A percentile compares a stretch with the other conserved stretches of the same genome.
phyloP scores from a whole-genome alignment of 805 yeast genomes.

The Aciculoconidium aculeatum region DNA sequence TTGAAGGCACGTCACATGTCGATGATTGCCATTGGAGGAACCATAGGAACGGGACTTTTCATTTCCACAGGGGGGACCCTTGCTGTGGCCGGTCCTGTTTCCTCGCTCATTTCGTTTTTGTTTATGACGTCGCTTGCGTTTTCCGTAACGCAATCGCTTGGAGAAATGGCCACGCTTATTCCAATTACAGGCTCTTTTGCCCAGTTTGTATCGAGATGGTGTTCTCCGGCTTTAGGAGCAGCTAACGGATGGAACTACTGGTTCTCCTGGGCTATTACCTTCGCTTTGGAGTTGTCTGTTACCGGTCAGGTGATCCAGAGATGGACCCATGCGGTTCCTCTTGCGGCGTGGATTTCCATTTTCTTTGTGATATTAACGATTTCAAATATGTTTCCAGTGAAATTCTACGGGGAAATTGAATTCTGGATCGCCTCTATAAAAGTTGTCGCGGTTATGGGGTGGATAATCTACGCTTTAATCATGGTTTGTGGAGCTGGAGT shows the following conservation, averaged over 20 bases:
- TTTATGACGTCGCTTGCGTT: slow-evolving; percentile 64
- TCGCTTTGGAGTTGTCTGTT: slow-evolving; percentile 67
- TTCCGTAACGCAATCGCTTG: slow-evolving; percentile 64
- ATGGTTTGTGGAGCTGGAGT: slow-evolving; percentile 74
- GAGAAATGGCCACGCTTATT: slow-evolving; percentile 77
- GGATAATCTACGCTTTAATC: slow-evolving; percentile 57
- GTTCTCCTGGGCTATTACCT: slow-evolving; percentile 75
- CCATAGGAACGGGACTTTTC: slow-evolving; percentile 75
- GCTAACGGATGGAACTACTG: slow-evolving; percentile 71
- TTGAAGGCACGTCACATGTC: slow-evolving; percentile 63
- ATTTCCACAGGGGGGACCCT: slow-evolving; percentile 57
- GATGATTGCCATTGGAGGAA: slow-evolving; percentile 76
- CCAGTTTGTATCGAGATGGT: slow-evolving; percentile 61
- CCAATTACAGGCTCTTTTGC: slow-evolving; percentile 68
- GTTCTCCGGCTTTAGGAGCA: slow-evolving; percentile 67
- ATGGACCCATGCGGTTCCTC: slow-evolving; percentile 67
- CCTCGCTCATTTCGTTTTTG: slow-evolving; percentile 55
- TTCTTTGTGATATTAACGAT: slow-evolving; percentile 52
- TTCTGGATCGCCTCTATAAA: slow-evolving; percentile 69
- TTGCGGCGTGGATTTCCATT: slow-evolving; percentile 67
- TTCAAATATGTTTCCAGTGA: slow-evolving; percentile 61
- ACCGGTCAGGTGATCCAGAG: slow-evolving; percentile 59
- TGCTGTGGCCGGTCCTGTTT: slow-evolving; percentile 60
- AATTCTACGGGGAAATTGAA: slow-evolving; percentile 67
- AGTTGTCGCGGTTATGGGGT: slow-evolving; percentile 66